Base-by-base conservation (phyloP, 192 early-diverging fungal genomes). In the Piromyces sp. region DNA sequence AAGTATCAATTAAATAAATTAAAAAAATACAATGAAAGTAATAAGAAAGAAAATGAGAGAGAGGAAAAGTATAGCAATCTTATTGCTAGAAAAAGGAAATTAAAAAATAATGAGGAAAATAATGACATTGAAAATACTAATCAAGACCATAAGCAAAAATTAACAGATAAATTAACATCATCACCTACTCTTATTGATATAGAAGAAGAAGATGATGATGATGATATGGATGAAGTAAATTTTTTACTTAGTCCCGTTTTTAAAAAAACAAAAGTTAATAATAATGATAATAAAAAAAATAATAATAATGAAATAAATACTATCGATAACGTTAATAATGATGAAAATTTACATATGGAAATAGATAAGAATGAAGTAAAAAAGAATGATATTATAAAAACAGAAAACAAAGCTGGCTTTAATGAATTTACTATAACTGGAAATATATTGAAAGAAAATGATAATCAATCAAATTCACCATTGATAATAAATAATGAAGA, bases 141-240 rank as follows among this genome's bases (percentile, higher is more conserved):
- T 29, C 2, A 29, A 19, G 30, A 26, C 1, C 85, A 81, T 9
- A 82, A 84, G 16, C 80, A 81, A 28, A 84, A 68, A 13, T 82
- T 84, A 1, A 84, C 82, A 14, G 80, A 82, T 0, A 80, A 86
- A n/a, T 5, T 13, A 29, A 33, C 29, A 68, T 30, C 81, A 30
- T 82, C 30, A 78, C 51, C 81, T 19, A 82, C 84, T 22, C 40
- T 38, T 29, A 86, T 84, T 30, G 78, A 84, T 28, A 85, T 90
- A 19, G 87, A 89, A 36, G 88, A 90, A 30, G 87, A 84, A 36
- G 12, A 36, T 36, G 33, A 91, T n/a, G 87, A 88, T 36, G 89
- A 90, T 30, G 87, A 84, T 68, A 85, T 88, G 29, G 81, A 84
- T n/a, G 87, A 88, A 68, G 9, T 68, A 28, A n/a, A 68, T 11